These are phyloP conservation scores for Acer negundo DNA, from an alignment of 345 rosid species.

Conservation along the genomic window DNA sequence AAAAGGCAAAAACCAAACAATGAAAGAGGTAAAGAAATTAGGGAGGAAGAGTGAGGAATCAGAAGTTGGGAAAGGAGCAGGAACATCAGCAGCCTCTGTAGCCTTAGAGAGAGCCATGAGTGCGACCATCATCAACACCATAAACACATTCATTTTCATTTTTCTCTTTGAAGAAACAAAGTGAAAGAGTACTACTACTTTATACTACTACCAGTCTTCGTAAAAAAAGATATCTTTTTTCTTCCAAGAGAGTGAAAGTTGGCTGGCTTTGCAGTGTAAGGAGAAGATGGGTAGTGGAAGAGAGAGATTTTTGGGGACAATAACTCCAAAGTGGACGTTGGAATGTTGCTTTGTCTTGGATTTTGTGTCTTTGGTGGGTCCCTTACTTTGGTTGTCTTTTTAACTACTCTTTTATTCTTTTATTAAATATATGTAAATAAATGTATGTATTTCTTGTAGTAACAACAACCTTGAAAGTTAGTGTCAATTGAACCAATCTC, in stretches of 20 bases:
- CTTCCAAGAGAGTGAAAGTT: neutral
- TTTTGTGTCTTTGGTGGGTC: conserved; percentile 8
- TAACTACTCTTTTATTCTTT: conserved; percentile 1
- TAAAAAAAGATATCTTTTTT: too few species aligned
- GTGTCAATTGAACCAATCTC: too few species aligned
- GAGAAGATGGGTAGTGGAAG: neutral
- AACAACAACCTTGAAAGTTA: too few species aligned
- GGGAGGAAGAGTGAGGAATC: conserved; percentile 42
- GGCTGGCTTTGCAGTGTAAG: neutral
- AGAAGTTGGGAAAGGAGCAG: conserved; percentile 47
- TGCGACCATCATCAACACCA: conserved; percentile 28
- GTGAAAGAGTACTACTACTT: too few species aligned
- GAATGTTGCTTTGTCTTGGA: conserved; percentile 5
- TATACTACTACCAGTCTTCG: neutral
- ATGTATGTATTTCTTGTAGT: too few species aligned
- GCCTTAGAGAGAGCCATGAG: conserved; percentile 40
- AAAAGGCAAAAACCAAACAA: conserved; percentile 41
- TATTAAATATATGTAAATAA: too few species aligned
- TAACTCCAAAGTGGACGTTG: neutral
- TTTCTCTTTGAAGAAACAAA: neutral
- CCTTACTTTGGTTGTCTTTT: neutral
- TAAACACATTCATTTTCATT: conserved; percentile 35
- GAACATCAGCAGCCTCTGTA: conserved; percentile 36
- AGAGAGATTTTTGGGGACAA: too few species aligned
- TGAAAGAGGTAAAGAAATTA: conserved; percentile 34